Evolutionary conservation across 129 eudicot genomes (phyloP), one percentile per base, ranked within the genome.

Genomic region (Lactuca sativa): DNA sequence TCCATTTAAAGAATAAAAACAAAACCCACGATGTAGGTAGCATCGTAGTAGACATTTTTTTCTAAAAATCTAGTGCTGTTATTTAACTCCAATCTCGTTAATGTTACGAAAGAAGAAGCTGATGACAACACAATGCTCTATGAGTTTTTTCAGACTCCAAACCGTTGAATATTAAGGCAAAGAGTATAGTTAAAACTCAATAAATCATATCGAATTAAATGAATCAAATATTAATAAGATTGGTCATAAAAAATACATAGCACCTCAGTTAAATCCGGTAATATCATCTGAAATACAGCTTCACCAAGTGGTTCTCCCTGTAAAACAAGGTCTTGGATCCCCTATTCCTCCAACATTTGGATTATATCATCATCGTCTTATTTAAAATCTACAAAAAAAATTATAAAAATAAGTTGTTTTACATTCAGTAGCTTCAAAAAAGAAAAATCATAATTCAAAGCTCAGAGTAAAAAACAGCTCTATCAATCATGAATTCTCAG

Each of bases 401-500:
- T 1, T 4, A 14, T 7, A 40, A 49, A 15, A 32, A 3, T 12
- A 55, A 9, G 6, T 14, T 7, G n/a, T 9, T 3, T 17, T 18
- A 9, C 47, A 7, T 25, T 25, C 4, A 3, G 2, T 0, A 25
- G 1, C 30, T 25, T 21, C 21, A 21, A 21, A 21, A 21, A 21
- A 44, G 0, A 6, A 0, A 8, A 12, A 49, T 12, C 69, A 74
- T 0, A 25, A 25, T 25, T 25, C 30, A 25, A 1, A 25, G 91
- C 91, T 86, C 97, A 90, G 97, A 77, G 4, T 2, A 75, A 8
- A 68, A 40, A 52, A 85, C 95, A 87, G 95, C 95, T 90, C 64
- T 87, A 55, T 90, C 91, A 40, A 90, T 90, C 96, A 86, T 30
- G 85, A 82, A 77, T 82, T 84, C 69, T 90, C 96, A 67, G 96